Base-by-base conservation (phyloP, 192 early-diverging fungal species). In the Entomortierella chlamydospora region DNA sequence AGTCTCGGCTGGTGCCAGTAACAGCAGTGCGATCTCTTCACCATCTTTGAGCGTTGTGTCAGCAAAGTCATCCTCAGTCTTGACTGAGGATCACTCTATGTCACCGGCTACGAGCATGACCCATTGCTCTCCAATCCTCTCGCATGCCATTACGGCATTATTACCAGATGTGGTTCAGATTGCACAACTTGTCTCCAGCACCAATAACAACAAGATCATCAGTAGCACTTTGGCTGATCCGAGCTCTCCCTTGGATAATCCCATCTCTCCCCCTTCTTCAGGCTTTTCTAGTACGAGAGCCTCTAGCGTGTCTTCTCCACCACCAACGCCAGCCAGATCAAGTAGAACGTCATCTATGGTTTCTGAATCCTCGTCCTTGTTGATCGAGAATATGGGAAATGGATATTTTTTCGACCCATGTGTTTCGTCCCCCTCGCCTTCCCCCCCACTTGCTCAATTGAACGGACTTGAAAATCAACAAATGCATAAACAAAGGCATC, bases 91-190 rank as follows among this genome's bases (percentile, higher is more conserved):
- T 5, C 13, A 25, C 29, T 29, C 47, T 2, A 12, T 42, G 1
- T 29, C 50, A 22, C 33, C 31, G 17, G n/a, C 70, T 6, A 72
- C 70, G 20, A 52, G 61, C 31, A 74, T 74, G 72, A 28, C 53
- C 9, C 72, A 74, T 2, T 74, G 72, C 30, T 74, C 64, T 9
- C 72, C 72, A 15, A 50, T 67, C 10, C 41, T 74, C 12, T 60
- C 72, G 11, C 63, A 53, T 34, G 52, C 52, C 11, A 52, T 57
- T 28, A 58, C 61, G 28, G 49, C 39, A 17, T 26, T 52, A 52
- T 33, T 64, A 28, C 23, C 61, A 47, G 61, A 64, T 29, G 49
- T 64, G 30, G 28, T 52, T 22, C 61, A 51, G 0, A 47, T 64
- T 6, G 61, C 31, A 31, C 30, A 49, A 2, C 28, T 39, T 62